A percentile compares a stretch with the other conserved stretches of the same genome.
Evolutionary conservation across 768 basidiomycete species (phyloP).

Genomic region (Boletus sp.): DNA sequence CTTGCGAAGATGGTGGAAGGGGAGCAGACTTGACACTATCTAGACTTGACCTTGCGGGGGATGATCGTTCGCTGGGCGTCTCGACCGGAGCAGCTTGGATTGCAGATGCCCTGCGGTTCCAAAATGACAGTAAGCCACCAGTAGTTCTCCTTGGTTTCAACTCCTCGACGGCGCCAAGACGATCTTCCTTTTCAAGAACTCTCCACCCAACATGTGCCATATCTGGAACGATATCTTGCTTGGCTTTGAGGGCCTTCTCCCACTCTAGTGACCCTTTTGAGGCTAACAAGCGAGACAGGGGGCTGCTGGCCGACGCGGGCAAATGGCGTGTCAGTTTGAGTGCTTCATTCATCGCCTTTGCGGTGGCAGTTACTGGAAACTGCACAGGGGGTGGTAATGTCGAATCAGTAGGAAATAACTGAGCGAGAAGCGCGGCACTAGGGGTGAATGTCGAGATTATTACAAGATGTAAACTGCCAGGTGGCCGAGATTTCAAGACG

Average conservation of each 20-base stretch:
- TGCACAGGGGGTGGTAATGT: slow-evolving; percentile 46
- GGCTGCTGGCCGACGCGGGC: slow-evolving; percentile 52
- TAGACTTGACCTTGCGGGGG: slow-evolving; percentile 30
- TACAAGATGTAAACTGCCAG: neutral
- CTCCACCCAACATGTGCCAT: slow-evolving; percentile 68
- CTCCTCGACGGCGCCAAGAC: slow-evolving; percentile 29
- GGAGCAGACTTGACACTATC: slow-evolving; percentile 22
- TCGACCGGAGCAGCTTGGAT: slow-evolving; percentile 21
- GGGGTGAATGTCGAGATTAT: neutral
- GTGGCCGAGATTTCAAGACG: slow-evolving; percentile 26
- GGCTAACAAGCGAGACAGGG: slow-evolving; percentile 64
- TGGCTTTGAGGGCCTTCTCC: slow-evolving; percentile 63
- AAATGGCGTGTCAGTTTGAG: slow-evolving; percentile 63
- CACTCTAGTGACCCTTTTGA: slow-evolving; percentile 75
- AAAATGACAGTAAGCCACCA: slow-evolving; percentile 70
- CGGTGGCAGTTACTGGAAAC: slow-evolving; percentile 54
- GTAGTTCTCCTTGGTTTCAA: slow-evolving; percentile 47
- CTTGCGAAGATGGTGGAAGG: slow-evolving; percentile 8
- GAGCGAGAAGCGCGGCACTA: slow-evolving; percentile 41
- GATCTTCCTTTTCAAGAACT: slow-evolving; percentile 55
- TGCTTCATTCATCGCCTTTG: slow-evolving; percentile 57
- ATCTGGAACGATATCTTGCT: slow-evolving; percentile 46
- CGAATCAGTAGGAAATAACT: slow-evolving; percentile 49
- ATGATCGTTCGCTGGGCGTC: slow-evolving; percentile 16
- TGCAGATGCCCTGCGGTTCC: slow-evolving; percentile 44